phyloP scores from a whole-genome alignment of 1,139 yeast genomes.

The Geotrichum reessii region DNA sequence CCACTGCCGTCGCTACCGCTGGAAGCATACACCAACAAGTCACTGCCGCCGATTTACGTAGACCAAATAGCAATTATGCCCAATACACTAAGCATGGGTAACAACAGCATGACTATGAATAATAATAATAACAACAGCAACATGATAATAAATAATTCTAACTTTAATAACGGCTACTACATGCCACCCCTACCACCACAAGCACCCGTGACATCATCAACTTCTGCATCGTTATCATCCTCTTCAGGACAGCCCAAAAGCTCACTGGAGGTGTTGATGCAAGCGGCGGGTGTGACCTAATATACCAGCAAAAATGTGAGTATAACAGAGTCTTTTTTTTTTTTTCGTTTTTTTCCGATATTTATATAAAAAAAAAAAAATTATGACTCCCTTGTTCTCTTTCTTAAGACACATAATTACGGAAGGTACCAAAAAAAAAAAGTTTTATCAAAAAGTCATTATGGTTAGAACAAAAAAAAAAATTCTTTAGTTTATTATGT shows the following conservation, averaged over 20 bases:
- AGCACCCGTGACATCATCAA: background rate
- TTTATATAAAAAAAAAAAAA: too few species aligned
- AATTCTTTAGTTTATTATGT: too few species aligned
- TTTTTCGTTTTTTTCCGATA: too few species aligned
- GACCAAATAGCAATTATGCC: background rate
- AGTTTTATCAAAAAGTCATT: too few species aligned
- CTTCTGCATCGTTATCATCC: background rate
- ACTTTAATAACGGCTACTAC: background rate
- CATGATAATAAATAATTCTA: background rate
- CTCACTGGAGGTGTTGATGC: slow-evolving; percentile 30
- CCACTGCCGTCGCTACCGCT: slow-evolving; percentile 34
- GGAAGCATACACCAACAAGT: slow-evolving; percentile 20
- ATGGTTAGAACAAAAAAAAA: too few species aligned
- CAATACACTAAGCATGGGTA: background rate
- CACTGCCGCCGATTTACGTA: background rate
- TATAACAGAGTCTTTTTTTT: too few species aligned
- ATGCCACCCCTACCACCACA: background rate
- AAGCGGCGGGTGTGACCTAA: slow-evolving; percentile 31
- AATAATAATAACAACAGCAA: background rate
- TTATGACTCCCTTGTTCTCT: too few species aligned
- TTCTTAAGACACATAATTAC: too few species aligned
- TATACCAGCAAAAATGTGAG: too few species aligned
- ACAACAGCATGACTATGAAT: background rate
- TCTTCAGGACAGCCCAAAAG: background rate
- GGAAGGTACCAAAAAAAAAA: too few species aligned